A percentile compares a stretch with the other conserved stretches of the same genome.
Evolutionary conservation across 345 rosid species (phyloP).

Genomic region (Odontarrhena argentea): DNA sequence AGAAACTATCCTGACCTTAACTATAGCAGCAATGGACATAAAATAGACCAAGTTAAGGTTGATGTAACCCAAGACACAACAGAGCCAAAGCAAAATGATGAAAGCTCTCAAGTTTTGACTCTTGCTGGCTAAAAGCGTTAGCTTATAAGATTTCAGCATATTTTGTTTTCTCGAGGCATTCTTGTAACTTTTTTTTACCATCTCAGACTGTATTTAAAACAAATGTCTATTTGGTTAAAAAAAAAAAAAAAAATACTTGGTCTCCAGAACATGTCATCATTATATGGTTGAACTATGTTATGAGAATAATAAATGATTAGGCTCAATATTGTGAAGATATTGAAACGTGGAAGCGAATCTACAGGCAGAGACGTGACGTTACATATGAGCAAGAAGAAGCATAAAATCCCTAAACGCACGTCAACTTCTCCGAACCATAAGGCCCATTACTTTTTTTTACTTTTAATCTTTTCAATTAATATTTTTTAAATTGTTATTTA

Average conservation of each 20-base stretch:
- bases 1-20: slow-evolving; percentile 77
- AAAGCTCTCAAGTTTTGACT: background rate
- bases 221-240: no score
- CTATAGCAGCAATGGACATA: slow-evolving; percentile 10
- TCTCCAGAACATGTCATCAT: background rate
- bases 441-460: slow-evolving; percentile 11
- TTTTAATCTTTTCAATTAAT: background rate
- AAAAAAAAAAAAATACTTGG: no score
- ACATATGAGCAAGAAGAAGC: slow-evolving; percentile 41
- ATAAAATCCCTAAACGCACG: slow-evolving; percentile 41
- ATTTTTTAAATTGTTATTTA: slow-evolving; percentile 31
- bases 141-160: background rate
- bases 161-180: slow-evolving; percentile 14
- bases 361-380: slow-evolving; percentile 46
- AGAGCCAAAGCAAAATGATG: slow-evolving; percentile 22
- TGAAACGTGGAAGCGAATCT: slow-evolving; percentile 44
- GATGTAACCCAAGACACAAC: background rate
- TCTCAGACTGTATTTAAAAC: background rate
- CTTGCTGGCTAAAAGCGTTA: no score
- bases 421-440: slow-evolving; percentile 38
- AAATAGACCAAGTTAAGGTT: background rate
- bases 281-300: slow-evolving; percentile 16
- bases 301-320: background rate
- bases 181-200: background rate
- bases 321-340: background rate